These are phyloP conservation scores for Epichloe bromicola DNA, from an alignment of 2,329 filamentous ascomycete genomes.

Conservation along the genomic window DNA sequence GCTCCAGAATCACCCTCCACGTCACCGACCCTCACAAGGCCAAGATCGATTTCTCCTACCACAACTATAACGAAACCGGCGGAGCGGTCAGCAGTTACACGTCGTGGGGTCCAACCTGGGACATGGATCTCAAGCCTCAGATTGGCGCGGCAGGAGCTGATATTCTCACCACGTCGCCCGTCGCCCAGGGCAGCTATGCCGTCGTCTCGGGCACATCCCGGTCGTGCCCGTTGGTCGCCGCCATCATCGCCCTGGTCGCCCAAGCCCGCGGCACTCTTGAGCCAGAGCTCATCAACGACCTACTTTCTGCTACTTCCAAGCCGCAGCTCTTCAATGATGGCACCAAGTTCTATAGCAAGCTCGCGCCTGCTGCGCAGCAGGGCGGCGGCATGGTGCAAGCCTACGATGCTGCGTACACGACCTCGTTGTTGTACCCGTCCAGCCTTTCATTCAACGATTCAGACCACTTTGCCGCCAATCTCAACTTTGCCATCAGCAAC, in stretches of 20 bases:
- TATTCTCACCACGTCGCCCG: constrained; percentile 44
- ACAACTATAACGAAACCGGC: constrained; percentile 21
- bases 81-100: constrained; percentile 39
- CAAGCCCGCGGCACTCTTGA: constrained; percentile 35
- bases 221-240: constrained; percentile 42
- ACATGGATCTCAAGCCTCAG: constrained; percentile 42
- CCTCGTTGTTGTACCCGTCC: constrained; percentile 36
- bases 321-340: constrained; percentile 35
- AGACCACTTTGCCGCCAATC: constrained; percentile 34
- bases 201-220: constrained; percentile 46
- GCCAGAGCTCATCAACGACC: constrained; percentile 33
- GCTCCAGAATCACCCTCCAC: constrained; percentile 19
- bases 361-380: constrained; percentile 47
- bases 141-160: constrained; percentile 41
- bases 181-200: constrained; percentile 31
- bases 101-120: constrained; percentile 48
- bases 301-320: constrained; percentile 36
- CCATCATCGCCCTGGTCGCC: constrained; percentile 38
- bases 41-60: neutral
- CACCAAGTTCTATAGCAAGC: constrained; percentile 18
- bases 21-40: neutral
- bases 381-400: constrained; percentile 47
- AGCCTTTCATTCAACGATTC: constrained; percentile 52
- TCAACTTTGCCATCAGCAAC: constrained; percentile 44
- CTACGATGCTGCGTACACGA: constrained; percentile 42